phyloP scores from a whole-genome alignment of 495 filamentous ascomycete species.

The Barbatosphaeria neglecta region DNA sequence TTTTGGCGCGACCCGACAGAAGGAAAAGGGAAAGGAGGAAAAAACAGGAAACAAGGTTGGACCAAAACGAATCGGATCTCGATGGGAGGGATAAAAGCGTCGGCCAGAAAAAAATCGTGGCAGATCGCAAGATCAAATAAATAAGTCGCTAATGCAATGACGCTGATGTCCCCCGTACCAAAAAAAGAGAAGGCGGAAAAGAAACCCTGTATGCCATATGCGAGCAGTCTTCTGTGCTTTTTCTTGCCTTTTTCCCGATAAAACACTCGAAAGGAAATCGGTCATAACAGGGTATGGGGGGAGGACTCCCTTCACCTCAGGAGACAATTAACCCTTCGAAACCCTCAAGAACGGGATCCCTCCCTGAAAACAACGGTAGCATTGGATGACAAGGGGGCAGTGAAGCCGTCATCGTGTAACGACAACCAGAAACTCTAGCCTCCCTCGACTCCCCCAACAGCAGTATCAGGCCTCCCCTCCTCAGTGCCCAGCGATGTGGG shows the following conservation, averaged over 20 bases:
- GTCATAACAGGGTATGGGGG: slow-evolving; percentile 15
- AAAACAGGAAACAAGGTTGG: slow-evolving; percentile 4
- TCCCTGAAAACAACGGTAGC: background rate
- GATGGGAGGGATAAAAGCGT: too few species aligned
- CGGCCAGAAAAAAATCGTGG: too few species aligned
- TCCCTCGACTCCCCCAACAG: too few species aligned
- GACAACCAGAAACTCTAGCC: too few species aligned
- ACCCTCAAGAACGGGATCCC: background rate
- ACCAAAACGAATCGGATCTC: background rate
- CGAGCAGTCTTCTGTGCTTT: slow-evolving; percentile 16
- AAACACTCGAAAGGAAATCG: slow-evolving; percentile 24
- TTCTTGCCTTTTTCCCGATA: slow-evolving; percentile 20
- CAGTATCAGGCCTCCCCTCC: background rate
- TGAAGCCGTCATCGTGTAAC: background rate
- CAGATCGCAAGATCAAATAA: slow-evolving; percentile 7
- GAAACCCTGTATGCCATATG: slow-evolving; percentile 21
- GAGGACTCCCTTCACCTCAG: slow-evolving; percentile 1
- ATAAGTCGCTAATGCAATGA: slow-evolving; percentile 28
- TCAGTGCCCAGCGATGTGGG: slow-evolving; percentile 8
- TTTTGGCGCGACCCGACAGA: slow-evolving; percentile 6
- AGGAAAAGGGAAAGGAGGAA: slow-evolving; percentile 6
- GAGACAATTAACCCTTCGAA: background rate
- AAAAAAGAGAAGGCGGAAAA: too few species aligned
- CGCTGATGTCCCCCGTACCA: slow-evolving; percentile 23
- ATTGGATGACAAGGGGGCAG: background rate